Evolutionary conservation across 2,329 filamentous ascomycete species (phyloP).

Genomic region (Aureobasidium sp.): DNA sequence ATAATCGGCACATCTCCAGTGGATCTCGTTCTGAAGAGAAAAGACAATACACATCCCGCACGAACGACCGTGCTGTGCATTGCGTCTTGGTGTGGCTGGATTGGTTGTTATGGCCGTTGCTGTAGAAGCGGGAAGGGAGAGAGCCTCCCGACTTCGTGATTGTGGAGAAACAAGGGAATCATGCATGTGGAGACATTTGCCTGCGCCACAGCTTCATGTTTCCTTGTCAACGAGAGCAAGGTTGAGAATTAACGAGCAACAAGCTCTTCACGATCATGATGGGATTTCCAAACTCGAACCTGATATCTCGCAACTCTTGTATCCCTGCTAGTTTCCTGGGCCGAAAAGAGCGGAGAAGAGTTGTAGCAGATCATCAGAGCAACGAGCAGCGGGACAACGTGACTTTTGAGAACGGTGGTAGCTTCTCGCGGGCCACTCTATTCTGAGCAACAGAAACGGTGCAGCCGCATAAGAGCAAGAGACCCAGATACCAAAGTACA

Average conservation of each 20-base stretch:
- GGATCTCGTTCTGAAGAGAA: not conserved
- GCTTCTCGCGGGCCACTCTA: not conserved
- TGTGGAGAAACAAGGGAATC: not conserved
- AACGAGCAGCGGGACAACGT: not conserved
- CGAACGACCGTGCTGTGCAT: not conserved
- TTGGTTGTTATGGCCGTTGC: not conserved
- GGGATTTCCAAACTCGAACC: not conserved
- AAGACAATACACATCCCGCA: not conserved
- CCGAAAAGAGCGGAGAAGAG: not conserved
- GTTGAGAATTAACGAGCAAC: not conserved
- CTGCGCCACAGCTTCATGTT: not conserved
- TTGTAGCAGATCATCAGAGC: not conserved
- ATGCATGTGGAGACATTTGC: not conserved
- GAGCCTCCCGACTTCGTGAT: not conserved
- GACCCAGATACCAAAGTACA: not conserved
- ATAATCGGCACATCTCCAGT: not conserved
- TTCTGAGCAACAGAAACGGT: slow-evolving; percentile 7
- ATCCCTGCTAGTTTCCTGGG: not conserved
- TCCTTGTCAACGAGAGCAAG: not conserved
- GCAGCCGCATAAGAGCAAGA: not conserved
- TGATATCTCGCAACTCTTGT: not conserved
- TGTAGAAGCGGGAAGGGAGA: not conserved
- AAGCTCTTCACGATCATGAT: not conserved
- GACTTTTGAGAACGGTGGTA: not conserved
- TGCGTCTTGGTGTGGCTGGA: not conserved